A percentile compares a stretch with the other conserved stretches of the same genome.
Evolutionary conservation across 148 eudicot genomes (phyloP).

Genomic region (Nepenthes gracilis): DNA sequence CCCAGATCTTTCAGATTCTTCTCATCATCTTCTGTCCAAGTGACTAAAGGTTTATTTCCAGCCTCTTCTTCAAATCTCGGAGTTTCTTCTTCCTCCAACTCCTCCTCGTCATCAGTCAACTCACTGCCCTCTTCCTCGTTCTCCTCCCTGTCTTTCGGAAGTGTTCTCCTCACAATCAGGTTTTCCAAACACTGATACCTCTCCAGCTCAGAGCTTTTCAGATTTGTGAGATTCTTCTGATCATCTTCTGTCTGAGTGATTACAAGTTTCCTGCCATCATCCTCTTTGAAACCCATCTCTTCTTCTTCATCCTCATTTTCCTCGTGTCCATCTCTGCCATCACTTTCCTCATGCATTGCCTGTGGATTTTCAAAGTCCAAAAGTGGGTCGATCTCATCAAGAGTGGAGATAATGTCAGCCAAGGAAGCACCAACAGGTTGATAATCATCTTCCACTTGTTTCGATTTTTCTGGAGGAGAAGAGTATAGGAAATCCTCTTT

Average conservation of each 20-base stretch:
- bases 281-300: constrained; percentile 8
- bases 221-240: constrained; percentile 27
- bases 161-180: constrained; percentile 27
- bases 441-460: constrained; percentile 12
- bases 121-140: constrained; percentile 8
- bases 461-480: constrained; percentile 6
- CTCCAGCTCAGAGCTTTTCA: constrained; percentile 33
- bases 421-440: constrained; percentile 34
- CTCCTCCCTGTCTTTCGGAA: constrained; percentile 1
- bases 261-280: constrained; percentile 12
- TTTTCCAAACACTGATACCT: constrained; percentile 34
- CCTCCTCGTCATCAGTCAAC: constrained; percentile 16
- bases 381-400: constrained; percentile 39
- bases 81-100: constrained; percentile 25
- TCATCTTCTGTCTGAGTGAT: constrained; percentile 41
- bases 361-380: constrained; percentile 23
- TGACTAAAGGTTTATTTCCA: constrained; percentile 22
- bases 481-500: constrained; percentile 1
- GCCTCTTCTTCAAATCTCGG: constrained; percentile 8
- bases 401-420: constrained; percentile 31
- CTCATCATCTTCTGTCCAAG: constrained; percentile 67
- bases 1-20: constrained; percentile 47
- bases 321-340: constrained; percentile 10
- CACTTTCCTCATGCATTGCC: constrained; percentile 15
- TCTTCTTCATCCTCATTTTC: constrained; percentile 17